Conservation (phyloP, 495 filamentous ascomycete species). For the Echria macrotheca region DNA sequence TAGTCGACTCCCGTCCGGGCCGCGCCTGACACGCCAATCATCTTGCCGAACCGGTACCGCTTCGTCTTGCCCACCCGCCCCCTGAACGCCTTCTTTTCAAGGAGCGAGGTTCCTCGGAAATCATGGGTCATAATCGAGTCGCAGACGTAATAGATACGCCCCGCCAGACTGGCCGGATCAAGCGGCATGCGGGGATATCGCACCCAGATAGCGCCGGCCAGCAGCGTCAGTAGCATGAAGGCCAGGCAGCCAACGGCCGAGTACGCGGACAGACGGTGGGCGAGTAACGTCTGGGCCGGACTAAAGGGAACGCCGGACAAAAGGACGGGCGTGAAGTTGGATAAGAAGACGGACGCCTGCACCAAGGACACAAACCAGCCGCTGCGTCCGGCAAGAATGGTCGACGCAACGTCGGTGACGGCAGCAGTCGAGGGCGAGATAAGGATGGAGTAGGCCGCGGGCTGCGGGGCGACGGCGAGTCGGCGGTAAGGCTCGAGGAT, state of each 20-base stretch:
- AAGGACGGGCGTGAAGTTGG: conserved; percentile 8
- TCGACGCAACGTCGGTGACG: neutral
- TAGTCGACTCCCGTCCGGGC: neutral
- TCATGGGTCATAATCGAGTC: neutral
- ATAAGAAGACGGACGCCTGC: neutral
- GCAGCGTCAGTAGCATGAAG: conserved; percentile 7
- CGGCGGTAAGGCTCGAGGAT: conserved; percentile 2
- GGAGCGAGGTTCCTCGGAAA: conserved; percentile 7
- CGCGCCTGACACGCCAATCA: conserved; percentile 1
- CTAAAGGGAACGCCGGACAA: conserved; percentile 10
- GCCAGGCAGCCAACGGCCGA: conserved; percentile 3
- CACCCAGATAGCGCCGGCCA: neutral
- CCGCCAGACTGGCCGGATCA: conserved; percentile 1
- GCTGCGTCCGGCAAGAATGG: neutral
- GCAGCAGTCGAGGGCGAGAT: neutral
- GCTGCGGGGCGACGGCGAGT: neutral
- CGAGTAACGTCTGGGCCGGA: conserved; percentile 9
- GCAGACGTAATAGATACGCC: conserved; percentile 6
- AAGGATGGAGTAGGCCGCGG: neutral
- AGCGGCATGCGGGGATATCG: conserved; percentile 3
- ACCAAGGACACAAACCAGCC: neutral
- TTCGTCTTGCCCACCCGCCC: neutral
- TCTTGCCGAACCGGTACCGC: conserved; percentile 7
- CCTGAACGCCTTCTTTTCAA: neutral
- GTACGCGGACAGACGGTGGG: neutral